Evolutionary conservation across 257 asterid species (phyloP), one percentile per base, ranked within the genome.

Genomic region (Gentiana macrophylla): DNA sequence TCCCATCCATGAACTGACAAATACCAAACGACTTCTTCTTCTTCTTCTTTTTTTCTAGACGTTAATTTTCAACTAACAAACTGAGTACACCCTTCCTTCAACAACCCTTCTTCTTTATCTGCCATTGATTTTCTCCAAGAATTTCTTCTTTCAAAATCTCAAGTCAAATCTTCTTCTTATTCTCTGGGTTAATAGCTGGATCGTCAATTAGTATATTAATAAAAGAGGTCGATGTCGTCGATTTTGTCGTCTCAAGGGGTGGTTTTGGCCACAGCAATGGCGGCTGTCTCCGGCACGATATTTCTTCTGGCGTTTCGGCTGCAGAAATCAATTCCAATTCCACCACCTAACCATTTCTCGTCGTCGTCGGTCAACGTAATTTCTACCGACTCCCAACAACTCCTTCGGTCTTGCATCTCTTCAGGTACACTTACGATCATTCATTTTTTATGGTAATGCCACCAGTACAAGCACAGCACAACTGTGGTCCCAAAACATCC

Each of bases 201-300:
- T 41, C 46, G 12, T 11, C 38, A 35, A 10, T 34, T 12, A 12
- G 7, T n/a, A 12, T 32, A 41, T 1, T 5, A 12, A 8, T 1
- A 8, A 24, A n/a, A 7, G 1, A 6, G 8, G 12, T 35, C 12
- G 37, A 66, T 79, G 89, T 73, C 81, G 60, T 64, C 89, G 8
- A 71, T 79, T 56, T 66, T 82, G 62, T 78, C 77, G 33, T 79
- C 94, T 53, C 86, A 80, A 52, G 84, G 90, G 36, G 60, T 80
- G 74, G 85, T 75, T 44, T 60, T 87, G 66, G 96, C 88, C 48
- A 84, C 96, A 1, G 96, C 94, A 70, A 79, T 87, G 94, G 96
- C 93, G 1, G 80, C 91, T 0, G 84, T 87, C 33, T 87, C 94
- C 73, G 96, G 90, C 71, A 84, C 96, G 9, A 79, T 82, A 4